Base-by-base conservation (phyloP, 768 basidiomycete genomes). In the Amanita rubescens region DNA sequence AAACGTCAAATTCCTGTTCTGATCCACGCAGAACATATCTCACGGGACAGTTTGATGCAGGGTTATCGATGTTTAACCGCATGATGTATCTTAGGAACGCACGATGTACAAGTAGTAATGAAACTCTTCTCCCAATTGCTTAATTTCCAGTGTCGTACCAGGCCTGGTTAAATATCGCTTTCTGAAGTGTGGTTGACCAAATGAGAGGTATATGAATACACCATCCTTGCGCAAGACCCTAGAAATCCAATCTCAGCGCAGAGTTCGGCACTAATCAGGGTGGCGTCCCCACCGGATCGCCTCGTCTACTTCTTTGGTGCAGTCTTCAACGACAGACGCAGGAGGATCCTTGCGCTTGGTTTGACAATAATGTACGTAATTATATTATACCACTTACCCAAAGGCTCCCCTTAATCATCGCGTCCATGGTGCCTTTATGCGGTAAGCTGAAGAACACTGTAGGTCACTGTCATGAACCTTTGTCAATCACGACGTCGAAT, bases 1-100 rank as follows among this genome's bases (percentile, higher is more conserved):
- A 69, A 96, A 96, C 71, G 94, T 94, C 56, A 93, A 94, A 67
- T 85, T 96, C 64, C 73, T 95, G 63, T 95, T 95, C 60, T 95
- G 62, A 69, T 33, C 32, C 33, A 44, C 10, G 20, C 22, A 46
- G n/a, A n/a, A n/a, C 8, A 30, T n/a, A 39, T 39, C 46, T 49
- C 33, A 34, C 20, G 32, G 19, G 43, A 38, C 43, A 20, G 15
- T 37, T n/a, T 3, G 34, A 10, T n/a, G 19, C 11, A 22, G 32
- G 19, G 11, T 34, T 30, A 22, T n/a, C 38, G 10, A 42, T 25
- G 24, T 27, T 30, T 42, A 30, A 35, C n/a, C 22, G n/a, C 25
- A 34, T 27, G 11, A 41, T 54, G 32, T 54, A 54, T 54, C 34
- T 17, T 60, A 66, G 62, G 72, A 80, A 58, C 76, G 75, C 58